Base-by-base conservation (phyloP, 768 basidiomycete genomes). In the Pleurotus platypus region DNA sequence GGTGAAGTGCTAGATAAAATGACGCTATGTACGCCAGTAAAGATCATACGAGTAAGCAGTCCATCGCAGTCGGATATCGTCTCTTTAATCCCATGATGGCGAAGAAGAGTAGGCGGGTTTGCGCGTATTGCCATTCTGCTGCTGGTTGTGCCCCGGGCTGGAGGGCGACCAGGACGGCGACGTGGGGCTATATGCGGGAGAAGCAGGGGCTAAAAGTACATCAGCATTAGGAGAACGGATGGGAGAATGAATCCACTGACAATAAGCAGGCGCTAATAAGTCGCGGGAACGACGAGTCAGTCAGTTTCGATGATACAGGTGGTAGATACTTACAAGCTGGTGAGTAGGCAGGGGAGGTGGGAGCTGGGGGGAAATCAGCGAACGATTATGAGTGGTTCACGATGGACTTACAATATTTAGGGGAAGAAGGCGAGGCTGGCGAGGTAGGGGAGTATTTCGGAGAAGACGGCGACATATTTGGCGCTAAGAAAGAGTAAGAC, bases 371-470 rank as follows among this genome's bases (percentile, higher is more conserved):
- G 49, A 57, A 46, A 16, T 60, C 59, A 49, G 67, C 62, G 6
- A 54, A 56, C 4, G 38, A 48, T 46, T 22, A n/a, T 24, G 12
- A 54, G 2, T 20, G 30, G 38, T 26, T 16, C 5, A 35, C 11
- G 11, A 26, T n/a, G 56, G 56, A 45, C 90, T 61, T 72, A 92
- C 92, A 93, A 69, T 92, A 93, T 81, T 89, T 91, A 56, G 95
- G 95, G 37, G 93, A 95, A 2, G 94, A 83, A 0, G 94, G 94
- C 2, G 92, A 94, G 6, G 87, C 84, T n/a, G 95, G 95, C 3
- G 93, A 95, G 0, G 95, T 93, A 2, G 95, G 95, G 9, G 92
- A 94, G 71, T 94, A 97, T 65, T 88, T 91, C 5, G 94, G 94
- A 27, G 92, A 94, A 3, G 94, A 85, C 0, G 93, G 94, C 6